Evolutionary conservation across 805 yeast species (phyloP), one percentile per base, ranked within the genome.

Genomic region (Ogataea corticis): DNA sequence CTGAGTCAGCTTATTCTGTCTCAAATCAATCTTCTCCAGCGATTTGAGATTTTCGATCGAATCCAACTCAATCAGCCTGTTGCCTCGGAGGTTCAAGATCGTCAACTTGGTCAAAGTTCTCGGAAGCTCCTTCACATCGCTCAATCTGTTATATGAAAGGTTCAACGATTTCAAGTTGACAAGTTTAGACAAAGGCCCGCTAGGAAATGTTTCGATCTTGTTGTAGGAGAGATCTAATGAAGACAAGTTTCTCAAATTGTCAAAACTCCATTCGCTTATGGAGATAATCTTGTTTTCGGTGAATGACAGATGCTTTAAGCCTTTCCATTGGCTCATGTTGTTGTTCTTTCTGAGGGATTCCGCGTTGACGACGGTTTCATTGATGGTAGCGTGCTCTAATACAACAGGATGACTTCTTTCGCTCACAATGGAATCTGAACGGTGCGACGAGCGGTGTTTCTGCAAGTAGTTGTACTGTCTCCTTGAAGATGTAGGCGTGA

Each of bases 211-310:
- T 18, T 70, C 71, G 25, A 82, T 63, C 32, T 70, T 60, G 53
- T 82, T 82, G 47, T 72, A 69, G 2, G 87, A 81, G 27, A 82
- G 61, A 54, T 83, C 85, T 41, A 82, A 68, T 2, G 75, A 66
- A 1, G 70, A 56, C 11, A 74, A 54, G 36, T 65, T 62, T 15
- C 52, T 58, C 16, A 65, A 54, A 33, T 50, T 58, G 38, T 57
- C 66, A 47, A 68, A 69, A 32, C 62, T 58, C 45, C 53, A 52
- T 27, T 53, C 56, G 41, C 57, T 55, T 9, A 73, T 59, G 15
- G 49, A 51, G 1, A 61, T 48, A n/a, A 73, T 66, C 33, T 63
- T 65, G 42, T 68, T 68, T 35, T 73, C 76, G 4, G 71, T 54
- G 10, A 73, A 57, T 2, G 76, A 70, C 7, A 73, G 51, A 50